A percentile compares a stretch with the other conserved stretches of the same genome.
Conservation (phyloP, 345 rosid genomes). For the Isatis tinctoria region DNA sequence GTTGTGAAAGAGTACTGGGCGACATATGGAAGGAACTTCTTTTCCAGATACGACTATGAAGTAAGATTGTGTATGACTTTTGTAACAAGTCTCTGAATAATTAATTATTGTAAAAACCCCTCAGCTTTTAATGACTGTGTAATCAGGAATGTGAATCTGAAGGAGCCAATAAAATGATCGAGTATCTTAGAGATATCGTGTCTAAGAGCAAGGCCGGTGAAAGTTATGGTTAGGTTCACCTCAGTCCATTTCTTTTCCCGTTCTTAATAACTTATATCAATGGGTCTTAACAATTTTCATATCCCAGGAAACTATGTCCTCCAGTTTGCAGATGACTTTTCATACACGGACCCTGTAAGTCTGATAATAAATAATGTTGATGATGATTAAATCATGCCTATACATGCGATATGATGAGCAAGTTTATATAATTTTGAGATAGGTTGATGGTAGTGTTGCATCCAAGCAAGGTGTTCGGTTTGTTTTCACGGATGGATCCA, state of each 20-base stretch:
- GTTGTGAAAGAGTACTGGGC: constrained; percentile 91
- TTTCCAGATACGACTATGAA: constrained; percentile 95
- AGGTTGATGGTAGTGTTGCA: constrained; percentile 94
- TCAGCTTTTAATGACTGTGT: constrained; percentile 8
- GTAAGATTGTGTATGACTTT: constrained; percentile 37
- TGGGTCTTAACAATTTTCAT: constrained; percentile 11
- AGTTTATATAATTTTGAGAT: constrained; percentile 16
- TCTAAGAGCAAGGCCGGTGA: constrained; percentile 70
- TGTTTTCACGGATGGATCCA: constrained; percentile 85
- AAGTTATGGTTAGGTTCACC: constrained; percentile 52
- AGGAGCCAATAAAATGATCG: constrained; percentile 85
- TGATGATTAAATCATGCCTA: neutral
- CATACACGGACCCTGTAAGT: constrained; percentile 92
- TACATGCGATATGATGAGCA: constrained; percentile 3
- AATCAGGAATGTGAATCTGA: constrained; percentile 88
- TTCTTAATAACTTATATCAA: neutral
- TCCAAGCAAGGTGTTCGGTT: constrained; percentile 94
- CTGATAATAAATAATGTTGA: neutral
- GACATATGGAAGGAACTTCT: constrained; percentile 85
- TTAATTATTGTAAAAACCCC: neutral
- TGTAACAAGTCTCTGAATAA: neutral
- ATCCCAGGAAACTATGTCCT: constrained; percentile 63
- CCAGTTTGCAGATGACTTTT: constrained; percentile 81
- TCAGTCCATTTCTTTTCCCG: neutral
- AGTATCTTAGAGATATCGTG: constrained; percentile 65